Conservation (phyloP, 805 yeast species). For the Schwanniomyces yamadae region DNA sequence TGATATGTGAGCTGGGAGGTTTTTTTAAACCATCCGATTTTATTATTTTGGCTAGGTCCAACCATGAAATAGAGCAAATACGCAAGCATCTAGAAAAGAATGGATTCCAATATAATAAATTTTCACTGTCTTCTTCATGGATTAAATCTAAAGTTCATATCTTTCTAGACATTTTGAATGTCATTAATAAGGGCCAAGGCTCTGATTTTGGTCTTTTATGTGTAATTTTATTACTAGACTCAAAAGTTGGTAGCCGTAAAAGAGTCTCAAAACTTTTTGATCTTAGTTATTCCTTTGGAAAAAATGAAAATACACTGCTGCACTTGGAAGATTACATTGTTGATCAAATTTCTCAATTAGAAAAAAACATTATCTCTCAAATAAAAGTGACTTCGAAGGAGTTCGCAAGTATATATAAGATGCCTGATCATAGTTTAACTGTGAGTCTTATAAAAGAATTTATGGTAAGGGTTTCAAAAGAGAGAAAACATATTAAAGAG, state of each 20-base stretch:
- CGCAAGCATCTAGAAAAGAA: constrained; percentile 28
- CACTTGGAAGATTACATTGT: no score
- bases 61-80: constrained; percentile 45
- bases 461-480: constrained; percentile 14
- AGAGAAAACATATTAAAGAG: constrained; percentile 19
- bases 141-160: constrained; percentile 41
- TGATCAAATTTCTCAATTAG: no score
- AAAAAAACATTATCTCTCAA: no score
- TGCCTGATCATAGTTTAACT: constrained; percentile 7
- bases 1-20: constrained; percentile 43
- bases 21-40: constrained; percentile 47
- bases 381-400: neutral
- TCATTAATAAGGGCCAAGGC: constrained; percentile 34
- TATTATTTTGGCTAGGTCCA: constrained; percentile 52
- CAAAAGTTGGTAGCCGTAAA: constrained; percentile 16
- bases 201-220: constrained; percentile 33
- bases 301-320: no score
- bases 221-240: constrained; percentile 25
- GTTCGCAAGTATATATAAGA: constrained; percentile 7
- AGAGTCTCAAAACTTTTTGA: constrained; percentile 30
- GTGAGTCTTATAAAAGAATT: constrained; percentile 16
- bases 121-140: constrained; percentile 55
- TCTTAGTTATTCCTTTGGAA: constrained; percentile 12
- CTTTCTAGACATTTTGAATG: constrained; percentile 49
- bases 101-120: constrained; percentile 43